Base-by-base conservation (phyloP, 352 stramenopile genomes). In the Detonula confervacea region DNA sequence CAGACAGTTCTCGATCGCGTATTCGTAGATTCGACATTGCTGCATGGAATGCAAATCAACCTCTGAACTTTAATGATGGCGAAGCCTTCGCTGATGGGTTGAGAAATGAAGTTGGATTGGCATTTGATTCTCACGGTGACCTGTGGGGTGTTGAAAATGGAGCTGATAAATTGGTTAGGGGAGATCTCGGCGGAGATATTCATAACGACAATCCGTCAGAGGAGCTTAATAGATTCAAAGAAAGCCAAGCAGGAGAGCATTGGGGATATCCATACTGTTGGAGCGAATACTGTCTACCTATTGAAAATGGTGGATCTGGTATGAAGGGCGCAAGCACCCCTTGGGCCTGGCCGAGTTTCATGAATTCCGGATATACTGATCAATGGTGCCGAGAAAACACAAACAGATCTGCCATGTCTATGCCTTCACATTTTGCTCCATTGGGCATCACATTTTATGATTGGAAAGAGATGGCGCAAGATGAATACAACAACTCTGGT, bases 201-300 rank as follows among this genome's bases (percentile, higher is more conserved):
- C 49, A 87, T 35, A 77, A 89, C 54, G 87, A 93, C 33, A 93
- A 93, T 76, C 85, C 85, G 37, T 67, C 67, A 12, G 87, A 93
- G 62, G 87, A 93, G 70, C 70, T 93, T 56, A 91, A 93, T 81
- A 62, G 81, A 12, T 91, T 93, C 66, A 20, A 18, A 20, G 55
- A 87, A 35, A 73, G 81, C 47, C 76, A 85, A 74, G 71, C 49
- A 11, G 81, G 81, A 0, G 75, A 86, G 29, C 70, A 87, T 63
- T 91, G 71, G 52, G 87, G 87, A 37, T 93, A 92, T 73, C 87
- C 87, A 20, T 91, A 87, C 42, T 93, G 87, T 73, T 93, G 77
- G 71, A 90, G 76, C 12, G 86, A 93, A 65, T 91, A 83, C 56
- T 75, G 77, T 42, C 52, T 91, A 46, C 49, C 71, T 12, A 1